Percentiles rank a stretch among this genome's conserved stretches.
These are phyloP conservation scores for Jamesozyma gamospora DNA, from an alignment of 805 yeast genomes.

Conservation along the genomic window DNA sequence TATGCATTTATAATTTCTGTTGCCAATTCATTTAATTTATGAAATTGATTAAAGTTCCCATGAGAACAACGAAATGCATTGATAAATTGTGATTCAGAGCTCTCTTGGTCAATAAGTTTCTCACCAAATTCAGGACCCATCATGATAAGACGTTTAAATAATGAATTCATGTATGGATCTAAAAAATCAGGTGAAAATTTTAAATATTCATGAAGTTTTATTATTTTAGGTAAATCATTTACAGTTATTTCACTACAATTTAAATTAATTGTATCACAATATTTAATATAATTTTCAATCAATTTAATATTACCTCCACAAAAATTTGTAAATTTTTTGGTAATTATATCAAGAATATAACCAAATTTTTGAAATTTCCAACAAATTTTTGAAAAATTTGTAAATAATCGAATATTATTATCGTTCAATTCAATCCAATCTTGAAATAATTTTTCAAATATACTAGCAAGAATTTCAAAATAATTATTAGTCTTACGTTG, in stretches of 20 bases:
- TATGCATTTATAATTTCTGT: conserved; percentile 3
- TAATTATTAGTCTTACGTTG: no score
- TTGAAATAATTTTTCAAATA: no score
- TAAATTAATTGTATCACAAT: background rate
- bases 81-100: background rate
- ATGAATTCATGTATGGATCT: conserved; percentile 7
- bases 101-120: background rate
- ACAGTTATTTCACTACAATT: background rate
- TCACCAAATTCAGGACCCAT: conserved; percentile 4
- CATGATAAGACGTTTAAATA: conserved; percentile 12
- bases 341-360: background rate
- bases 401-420: no score
- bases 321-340: background rate
- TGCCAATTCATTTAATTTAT: background rate
- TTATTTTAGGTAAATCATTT: background rate
- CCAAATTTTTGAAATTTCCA: background rate
- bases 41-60: background rate
- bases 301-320: background rate
- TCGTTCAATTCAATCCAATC: no score
- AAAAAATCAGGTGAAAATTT: conserved; percentile 3
- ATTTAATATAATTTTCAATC: background rate
- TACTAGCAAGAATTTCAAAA: no score
- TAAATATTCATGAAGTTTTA: background rate
- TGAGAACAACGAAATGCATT: background rate
- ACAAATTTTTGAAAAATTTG: background rate